phyloP scores from a whole-genome alignment of 2,329 filamentous ascomycete genomes.

The Cephalotrichum gorgonifer region DNA sequence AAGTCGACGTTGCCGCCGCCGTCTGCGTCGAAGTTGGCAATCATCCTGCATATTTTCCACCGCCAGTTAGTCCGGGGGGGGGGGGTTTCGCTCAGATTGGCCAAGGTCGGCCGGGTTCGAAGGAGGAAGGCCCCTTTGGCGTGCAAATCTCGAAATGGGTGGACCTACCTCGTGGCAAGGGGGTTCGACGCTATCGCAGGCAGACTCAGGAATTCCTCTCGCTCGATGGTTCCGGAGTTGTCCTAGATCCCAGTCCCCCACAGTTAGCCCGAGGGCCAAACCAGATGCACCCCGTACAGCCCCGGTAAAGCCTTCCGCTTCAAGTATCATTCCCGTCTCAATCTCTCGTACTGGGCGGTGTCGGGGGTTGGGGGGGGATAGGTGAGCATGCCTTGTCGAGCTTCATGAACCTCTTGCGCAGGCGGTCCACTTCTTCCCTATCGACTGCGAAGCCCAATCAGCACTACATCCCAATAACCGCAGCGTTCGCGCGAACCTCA shows the following conservation, averaged over 20 bases:
- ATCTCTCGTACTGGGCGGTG: background rate
- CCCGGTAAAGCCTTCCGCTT: too few species aligned
- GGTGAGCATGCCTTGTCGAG: constrained; percentile 68
- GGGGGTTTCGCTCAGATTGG: too few species aligned
- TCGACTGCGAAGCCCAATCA: constrained; percentile 53
- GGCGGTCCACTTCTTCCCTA: constrained; percentile 88
- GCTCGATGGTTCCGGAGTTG: constrained; percentile 95
- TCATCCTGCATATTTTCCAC: too few species aligned
- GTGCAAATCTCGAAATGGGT: too few species aligned
- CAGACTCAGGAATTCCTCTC: constrained; percentile 93
- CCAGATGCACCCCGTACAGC: too few species aligned
- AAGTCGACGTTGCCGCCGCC: constrained; percentile 97
- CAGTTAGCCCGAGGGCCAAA: background rate
- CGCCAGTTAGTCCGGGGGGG: too few species aligned
- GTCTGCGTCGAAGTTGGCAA: constrained; percentile 98
- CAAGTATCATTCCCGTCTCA: too few species aligned
- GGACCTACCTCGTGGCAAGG: constrained; percentile 71
- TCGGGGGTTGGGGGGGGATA: too few species aligned
- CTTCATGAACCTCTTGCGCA: constrained; percentile 98
- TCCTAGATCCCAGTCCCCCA: constrained; percentile 45
- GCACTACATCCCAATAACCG: background rate
- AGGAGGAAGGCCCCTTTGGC: too few species aligned
- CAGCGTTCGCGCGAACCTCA: too few species aligned
- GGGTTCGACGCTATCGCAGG: constrained; percentile 98
- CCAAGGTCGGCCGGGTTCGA: too few species aligned